Base-by-base conservation (phyloP, 768 basidiomycete species). In the Amanita inopinata region DNA sequence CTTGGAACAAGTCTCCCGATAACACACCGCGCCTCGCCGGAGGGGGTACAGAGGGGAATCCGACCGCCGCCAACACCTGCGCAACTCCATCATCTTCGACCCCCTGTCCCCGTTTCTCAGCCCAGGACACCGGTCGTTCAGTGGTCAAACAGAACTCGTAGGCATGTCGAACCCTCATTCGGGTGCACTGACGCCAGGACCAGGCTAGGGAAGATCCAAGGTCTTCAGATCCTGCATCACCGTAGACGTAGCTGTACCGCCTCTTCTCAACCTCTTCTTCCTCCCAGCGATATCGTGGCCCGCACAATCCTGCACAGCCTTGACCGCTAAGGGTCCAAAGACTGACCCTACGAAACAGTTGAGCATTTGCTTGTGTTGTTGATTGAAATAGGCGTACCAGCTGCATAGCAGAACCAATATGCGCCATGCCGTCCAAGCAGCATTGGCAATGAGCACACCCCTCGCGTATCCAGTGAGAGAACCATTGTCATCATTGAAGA, bases 231-330 rank as follows among this genome's bases (percentile, higher is more conserved):
- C 63, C 62, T 24, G 71, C 63, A 38, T 78, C 77, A 46, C 63
- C 70, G 51, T 74, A 72, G 17, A 67, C 52, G 3, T 75, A 69
- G 28, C 24, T 44, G 24, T 37, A 57, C 31, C 66, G 56, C 2
- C 65, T 65, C 64, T 81, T 82, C 54, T 83, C 80, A 11, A 65
- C 68, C 19, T 78, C 77, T 38, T 82, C 75, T 62, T 90, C 88
- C 55, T 90, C 87, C 88, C 85, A 88, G 49, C 81, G 71, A 52
- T 79, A 76, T 10, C 84, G 76, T 7, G 88, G 88, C 33, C 88
- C 88, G 58, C 85, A 87, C 11, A 90, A 56, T n/a, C 88, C 86
- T 37, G 77, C 87, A 35, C 82, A 83, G 45, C 76, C 75, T 45
- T 85, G 73, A 33, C 79, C 83, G 35, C 83, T 85, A 51, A 85